Percentiles rank a stretch among this genome's conserved stretches.
These are phyloP conservation scores for Parasarocladium wereldwijsianum DNA, from an alignment of 2,329 filamentous ascomycete genomes.

Conservation along the genomic window DNA sequence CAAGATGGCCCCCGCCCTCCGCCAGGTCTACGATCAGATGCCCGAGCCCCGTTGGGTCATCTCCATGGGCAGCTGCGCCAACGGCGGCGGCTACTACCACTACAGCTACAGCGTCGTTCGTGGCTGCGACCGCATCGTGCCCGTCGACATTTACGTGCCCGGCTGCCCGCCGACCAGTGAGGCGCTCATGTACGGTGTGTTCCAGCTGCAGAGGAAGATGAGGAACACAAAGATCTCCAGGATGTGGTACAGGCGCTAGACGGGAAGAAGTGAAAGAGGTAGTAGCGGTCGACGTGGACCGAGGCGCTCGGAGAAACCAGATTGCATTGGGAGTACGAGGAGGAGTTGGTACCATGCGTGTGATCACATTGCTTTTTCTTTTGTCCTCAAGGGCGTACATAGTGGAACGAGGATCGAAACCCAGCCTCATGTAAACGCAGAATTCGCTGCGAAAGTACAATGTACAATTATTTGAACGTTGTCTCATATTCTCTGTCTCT, in stretches of 20 bases:
- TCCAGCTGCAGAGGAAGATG: constrained; percentile 68
- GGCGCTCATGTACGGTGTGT: constrained; percentile 55
- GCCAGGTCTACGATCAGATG: constrained; percentile 94
- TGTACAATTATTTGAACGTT: constrained; percentile 4
- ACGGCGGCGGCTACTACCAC: constrained; percentile 77
- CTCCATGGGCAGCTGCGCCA: constrained; percentile 74
- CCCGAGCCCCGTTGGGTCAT: constrained; percentile 77
- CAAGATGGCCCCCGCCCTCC: constrained; percentile 86
- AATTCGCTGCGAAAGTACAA: constrained; percentile 2
- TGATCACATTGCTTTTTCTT: constrained; percentile 1
- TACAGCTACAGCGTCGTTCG: constrained; percentile 69
- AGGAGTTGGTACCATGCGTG: background rate
- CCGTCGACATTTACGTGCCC: constrained; percentile 68
- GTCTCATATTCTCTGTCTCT: no score
- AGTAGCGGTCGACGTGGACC: background rate
- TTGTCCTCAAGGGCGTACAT: constrained; percentile 2
- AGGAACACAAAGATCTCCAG: constrained; percentile 39
- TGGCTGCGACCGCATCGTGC: constrained; percentile 62
- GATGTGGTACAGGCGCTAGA: constrained; percentile 44
- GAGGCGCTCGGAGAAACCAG: background rate
- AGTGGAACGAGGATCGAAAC: constrained; percentile 1
- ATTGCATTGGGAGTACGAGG: background rate
- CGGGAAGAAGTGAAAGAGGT: background rate
- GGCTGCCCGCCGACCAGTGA: constrained; percentile 52
- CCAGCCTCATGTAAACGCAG: constrained; percentile 2